These are phyloP conservation scores for Tricladium varicosporioides DNA, from an alignment of 2,329 filamentous ascomycete species.

Conservation along the genomic window DNA sequence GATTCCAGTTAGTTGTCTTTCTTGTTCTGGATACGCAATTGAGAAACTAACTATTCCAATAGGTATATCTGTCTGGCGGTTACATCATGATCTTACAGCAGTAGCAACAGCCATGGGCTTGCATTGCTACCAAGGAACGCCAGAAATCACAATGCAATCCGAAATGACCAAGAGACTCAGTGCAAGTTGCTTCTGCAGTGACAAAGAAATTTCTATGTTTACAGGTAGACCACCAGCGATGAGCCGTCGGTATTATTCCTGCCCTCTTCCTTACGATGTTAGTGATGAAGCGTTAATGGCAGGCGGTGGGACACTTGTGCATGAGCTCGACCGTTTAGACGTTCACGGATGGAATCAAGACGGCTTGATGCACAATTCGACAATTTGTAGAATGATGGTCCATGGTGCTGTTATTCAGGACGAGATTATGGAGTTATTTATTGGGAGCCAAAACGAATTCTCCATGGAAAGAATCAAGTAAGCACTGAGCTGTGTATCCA, in stretches of 20 bases:
- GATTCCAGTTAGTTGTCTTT: conserved; percentile 15
- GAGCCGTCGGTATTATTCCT: conserved; percentile 37
- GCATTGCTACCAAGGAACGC: conserved; percentile 17
- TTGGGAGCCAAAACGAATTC: conserved; percentile 13
- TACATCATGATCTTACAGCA: conserved; percentile 19
- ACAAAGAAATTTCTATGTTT: conserved; percentile 41
- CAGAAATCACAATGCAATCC: conserved; percentile 10
- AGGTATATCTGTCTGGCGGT: conserved; percentile 21
- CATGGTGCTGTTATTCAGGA: conserved; percentile 14
- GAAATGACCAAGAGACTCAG: conserved; percentile 18
- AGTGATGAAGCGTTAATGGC: conserved; percentile 37
- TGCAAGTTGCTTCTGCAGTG: conserved; percentile 22
- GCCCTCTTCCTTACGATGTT: conserved; percentile 41
- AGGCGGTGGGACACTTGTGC: conserved; percentile 28
- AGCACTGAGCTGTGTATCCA: background rate
- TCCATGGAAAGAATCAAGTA: conserved; percentile 18
- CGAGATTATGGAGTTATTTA: conserved; percentile 20
- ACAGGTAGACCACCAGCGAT: conserved; percentile 43
- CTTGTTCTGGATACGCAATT: no score
- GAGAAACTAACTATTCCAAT: background rate
- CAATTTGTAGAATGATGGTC: conserved; percentile 20
- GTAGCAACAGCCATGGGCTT: conserved; percentile 18
- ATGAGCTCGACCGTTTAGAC: conserved; percentile 33
- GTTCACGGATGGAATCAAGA: conserved; percentile 40
- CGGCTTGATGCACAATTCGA: conserved; percentile 33